Percentiles rank a stretch among this genome's conserved stretches.
phyloP scores from a whole-genome alignment of 1,284 basidiomycete species.

The Trichosporon sp. region DNA sequence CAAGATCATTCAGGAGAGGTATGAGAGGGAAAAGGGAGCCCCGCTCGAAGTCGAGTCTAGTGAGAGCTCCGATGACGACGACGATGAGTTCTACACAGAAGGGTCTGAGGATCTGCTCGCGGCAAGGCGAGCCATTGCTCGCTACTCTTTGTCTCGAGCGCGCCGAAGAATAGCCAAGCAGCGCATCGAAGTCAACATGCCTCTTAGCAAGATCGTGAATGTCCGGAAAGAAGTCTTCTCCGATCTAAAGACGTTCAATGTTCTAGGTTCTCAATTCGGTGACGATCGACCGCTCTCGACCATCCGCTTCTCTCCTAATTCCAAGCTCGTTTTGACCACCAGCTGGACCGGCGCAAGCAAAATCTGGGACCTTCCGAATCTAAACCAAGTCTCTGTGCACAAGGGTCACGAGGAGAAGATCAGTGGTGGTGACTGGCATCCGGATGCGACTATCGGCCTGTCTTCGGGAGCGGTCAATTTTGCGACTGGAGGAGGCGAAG shows the following conservation, averaged over 20 bases:
- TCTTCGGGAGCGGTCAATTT: conserved; percentile 68
- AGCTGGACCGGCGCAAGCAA: conserved; percentile 95
- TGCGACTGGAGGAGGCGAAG: conserved; percentile 85
- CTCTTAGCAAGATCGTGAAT: conserved; percentile 85
- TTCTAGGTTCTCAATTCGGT: conserved; percentile 94
- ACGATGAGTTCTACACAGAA: conserved; percentile 95
- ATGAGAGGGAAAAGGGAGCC: conserved; percentile 57
- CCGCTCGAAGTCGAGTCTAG: conserved; percentile 53
- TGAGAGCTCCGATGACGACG: conserved; percentile 56
- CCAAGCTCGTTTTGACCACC: conserved; percentile 77
- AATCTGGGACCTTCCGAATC: conserved; percentile 88
- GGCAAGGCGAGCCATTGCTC: conserved; percentile 75
- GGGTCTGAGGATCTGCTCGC: conserved; percentile 79
- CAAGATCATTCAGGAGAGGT: conserved; percentile 84
- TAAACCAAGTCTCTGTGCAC: conserved; percentile 66
- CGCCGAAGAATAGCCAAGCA: conserved; percentile 84
- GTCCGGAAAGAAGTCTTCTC: conserved; percentile 81
- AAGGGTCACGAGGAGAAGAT: conserved; percentile 84
- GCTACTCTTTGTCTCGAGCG: conserved; percentile 90
- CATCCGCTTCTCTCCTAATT: conserved; percentile 91
- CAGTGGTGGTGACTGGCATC: conserved; percentile 97
- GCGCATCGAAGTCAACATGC: conserved; percentile 75
- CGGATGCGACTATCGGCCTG: conserved; percentile 78
- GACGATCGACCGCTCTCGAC: conserved; percentile 91
- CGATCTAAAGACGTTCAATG: conserved; percentile 85